These are phyloP conservation scores for Rhynchosporium agropyri DNA, from an alignment of 2,329 filamentous ascomycete genomes.

Conservation along the genomic window DNA sequence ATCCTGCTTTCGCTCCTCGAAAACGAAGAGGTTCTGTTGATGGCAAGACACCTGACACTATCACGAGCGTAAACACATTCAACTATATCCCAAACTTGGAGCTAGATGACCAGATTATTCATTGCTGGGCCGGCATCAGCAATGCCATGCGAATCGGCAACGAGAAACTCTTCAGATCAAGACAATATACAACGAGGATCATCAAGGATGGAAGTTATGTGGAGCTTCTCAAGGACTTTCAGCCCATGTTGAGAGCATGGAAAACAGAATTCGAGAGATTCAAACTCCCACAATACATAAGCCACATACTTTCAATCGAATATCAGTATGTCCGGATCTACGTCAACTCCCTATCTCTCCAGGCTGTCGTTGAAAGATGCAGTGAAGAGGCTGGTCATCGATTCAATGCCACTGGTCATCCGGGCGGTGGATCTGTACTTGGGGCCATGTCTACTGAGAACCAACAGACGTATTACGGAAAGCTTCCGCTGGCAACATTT, in stretches of 20 bases:
- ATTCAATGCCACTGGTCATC: slow-evolving; percentile 40
- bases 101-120: slow-evolving; percentile 70
- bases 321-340: slow-evolving; percentile 96
- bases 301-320: slow-evolving; percentile 86
- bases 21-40: slow-evolving; percentile 49
- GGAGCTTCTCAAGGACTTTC: slow-evolving; percentile 77
- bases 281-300: slow-evolving; percentile 64
- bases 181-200: slow-evolving; percentile 84
- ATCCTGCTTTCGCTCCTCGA: slow-evolving; percentile 56
- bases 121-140: slow-evolving; percentile 94
- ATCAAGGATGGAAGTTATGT: slow-evolving; percentile 87
- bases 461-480: slow-evolving; percentile 62
- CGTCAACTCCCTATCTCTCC: slow-evolving; percentile 88
- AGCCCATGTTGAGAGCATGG: slow-evolving; percentile 78
- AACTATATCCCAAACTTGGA: slow-evolving; percentile 69
- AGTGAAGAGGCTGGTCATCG: slow-evolving; percentile 69
- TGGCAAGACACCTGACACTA: slow-evolving; percentile 63
- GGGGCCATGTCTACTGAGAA: slow-evolving; percentile 62
- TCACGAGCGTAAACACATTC: slow-evolving; percentile 58
- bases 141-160: slow-evolving; percentile 92
- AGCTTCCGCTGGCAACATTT: slow-evolving; percentile 63
- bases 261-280: slow-evolving; percentile 80
- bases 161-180: slow-evolving; percentile 82
- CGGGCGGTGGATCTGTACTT: slow-evolving; percentile 44
- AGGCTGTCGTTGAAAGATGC: slow-evolving; percentile 92